phyloP scores from a whole-genome alignment of 2,329 filamentous ascomycete species.

The Pestalotiopsis sp. region DNA sequence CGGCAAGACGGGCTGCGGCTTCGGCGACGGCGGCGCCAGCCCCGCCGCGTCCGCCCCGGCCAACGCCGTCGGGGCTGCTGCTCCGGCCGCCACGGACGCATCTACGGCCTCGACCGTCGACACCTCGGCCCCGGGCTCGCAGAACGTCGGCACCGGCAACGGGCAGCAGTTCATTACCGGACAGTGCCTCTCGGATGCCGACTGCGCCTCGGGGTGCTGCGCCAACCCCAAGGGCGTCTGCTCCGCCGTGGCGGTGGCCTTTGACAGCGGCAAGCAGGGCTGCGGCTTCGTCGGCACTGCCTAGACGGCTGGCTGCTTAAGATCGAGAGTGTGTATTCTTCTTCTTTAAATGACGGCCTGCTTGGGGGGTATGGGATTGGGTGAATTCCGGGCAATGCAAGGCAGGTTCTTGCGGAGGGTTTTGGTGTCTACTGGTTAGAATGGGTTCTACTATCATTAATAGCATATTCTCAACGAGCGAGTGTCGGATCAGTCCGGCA shows the following conservation, averaged over 20 bases:
- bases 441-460: too few relatives aligned
- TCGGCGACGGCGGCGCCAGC: conserved; percentile 19
- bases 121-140: conserved; percentile 21
- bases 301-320: not conserved
- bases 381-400: too few relatives aligned
- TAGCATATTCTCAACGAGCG: too few relatives aligned
- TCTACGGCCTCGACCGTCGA: conserved; percentile 4
- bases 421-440: too few relatives aligned
- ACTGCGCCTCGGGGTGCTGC: conserved; percentile 30
- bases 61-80: not conserved
- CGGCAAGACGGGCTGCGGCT: conserved; percentile 33
- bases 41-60: conserved; percentile 4
- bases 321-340: too few relatives aligned
- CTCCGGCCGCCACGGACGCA: not conserved
- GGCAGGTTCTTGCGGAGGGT: too few relatives aligned
- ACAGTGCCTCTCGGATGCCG: conserved; percentile 30
- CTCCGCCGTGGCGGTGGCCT: conserved; percentile 24
- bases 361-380: too few relatives aligned
- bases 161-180: conserved; percentile 33
- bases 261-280: conserved; percentile 26
- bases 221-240: conserved; percentile 26
- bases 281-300: conserved; percentile 23
- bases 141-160: conserved; percentile 27
- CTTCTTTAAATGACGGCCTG: too few relatives aligned
- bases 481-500: too few relatives aligned